Evolutionary conservation across 2,329 filamentous ascomycete genomes (phyloP).

Genomic region (Microdochium bolleyi): DNA sequence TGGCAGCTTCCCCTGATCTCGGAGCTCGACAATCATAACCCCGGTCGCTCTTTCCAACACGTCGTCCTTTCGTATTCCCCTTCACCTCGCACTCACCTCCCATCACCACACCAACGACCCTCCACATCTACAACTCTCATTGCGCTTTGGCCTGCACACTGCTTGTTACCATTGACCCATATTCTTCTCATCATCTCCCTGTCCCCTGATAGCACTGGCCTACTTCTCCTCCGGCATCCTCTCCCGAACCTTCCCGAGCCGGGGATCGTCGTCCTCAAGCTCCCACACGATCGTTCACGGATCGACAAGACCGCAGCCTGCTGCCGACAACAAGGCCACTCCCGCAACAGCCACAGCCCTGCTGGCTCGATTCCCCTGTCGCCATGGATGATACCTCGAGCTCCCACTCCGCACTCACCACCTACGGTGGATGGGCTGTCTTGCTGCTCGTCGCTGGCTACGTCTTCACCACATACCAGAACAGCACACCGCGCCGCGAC

Average conservation of each 20-base stretch:
- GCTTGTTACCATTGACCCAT: too few species aligned
- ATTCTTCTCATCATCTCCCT: too few species aligned
- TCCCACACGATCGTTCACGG: too few species aligned
- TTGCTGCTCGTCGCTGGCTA: conserved; percentile 20
- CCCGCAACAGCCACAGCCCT: too few species aligned
- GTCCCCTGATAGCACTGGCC: too few species aligned
- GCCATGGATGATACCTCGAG: conserved; percentile 17
- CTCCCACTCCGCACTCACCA: conserved; percentile 17
- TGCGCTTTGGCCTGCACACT: too few species aligned
- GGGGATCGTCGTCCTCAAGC: too few species aligned
- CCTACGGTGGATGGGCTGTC: conserved; percentile 26
- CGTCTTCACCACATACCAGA: conserved; percentile 9
- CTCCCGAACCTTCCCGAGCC: too few species aligned
- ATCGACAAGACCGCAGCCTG: too few species aligned
- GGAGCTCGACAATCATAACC: not conserved
- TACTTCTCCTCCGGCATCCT: too few species aligned
- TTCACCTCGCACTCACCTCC: not conserved
- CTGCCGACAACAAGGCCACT: too few species aligned
- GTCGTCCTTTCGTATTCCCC: not conserved
- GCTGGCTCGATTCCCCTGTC: not conserved
- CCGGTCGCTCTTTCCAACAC: not conserved
- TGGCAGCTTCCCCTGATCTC: not conserved
- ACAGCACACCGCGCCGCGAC: conserved; percentile 7
- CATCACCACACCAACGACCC: not conserved
- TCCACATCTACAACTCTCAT: too few species aligned